Evolutionary conservation across 2,329 filamentous ascomycete genomes (phyloP), one percentile per base, ranked within the genome.

Genomic region (Xylariaceae sp.): DNA sequence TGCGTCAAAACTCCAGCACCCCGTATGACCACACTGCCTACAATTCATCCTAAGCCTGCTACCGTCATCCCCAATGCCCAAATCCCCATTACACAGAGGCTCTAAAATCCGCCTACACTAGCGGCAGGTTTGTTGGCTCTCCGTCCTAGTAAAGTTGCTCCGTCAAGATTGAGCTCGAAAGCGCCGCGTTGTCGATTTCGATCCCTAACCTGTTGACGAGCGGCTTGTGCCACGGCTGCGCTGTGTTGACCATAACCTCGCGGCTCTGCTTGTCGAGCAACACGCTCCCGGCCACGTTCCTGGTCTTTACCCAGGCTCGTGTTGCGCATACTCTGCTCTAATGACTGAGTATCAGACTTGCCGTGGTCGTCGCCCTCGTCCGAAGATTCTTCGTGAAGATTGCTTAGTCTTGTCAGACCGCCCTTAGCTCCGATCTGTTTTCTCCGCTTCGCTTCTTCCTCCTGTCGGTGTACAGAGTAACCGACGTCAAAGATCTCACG

Each of bases 401-500:
- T 84, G 23, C 84, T 84, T 5, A 85, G 73, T 2, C 73, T 71
- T 65, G 75, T 63, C 64, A 80, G 86, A n/a, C 59, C 87, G 73
- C 77, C 88, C 83, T 80, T 92, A 80, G 76, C 84, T 79, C 82
- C 82, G 67, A 92, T 83, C 70, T 95, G 90, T 74, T 95, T 96
- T 64, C 91, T 85, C 56, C 92, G 87, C 77, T 97, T 97, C 68
- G 86, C 88, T 74, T 97, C 94, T 73, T 99, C 94, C 75, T 97
- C 94, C 74, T 97, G 92, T 51, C 94, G 82, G 73, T 97, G 94
- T 7, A 99, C 94, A 7, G 94, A 93, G 70, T 99, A 99, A n/a
- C 91, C 88, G 53, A 99, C 93, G 70, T 99, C 94, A 66, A 99
- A 99, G 2, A 97, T 92, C 74, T 99, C 94, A 61, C 94, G 90